Evolutionary conservation across 202 grass and related monocot genomes (phyloP), one percentile per base, ranked within the genome.

Genomic region (Elaeis oleifera): DNA sequence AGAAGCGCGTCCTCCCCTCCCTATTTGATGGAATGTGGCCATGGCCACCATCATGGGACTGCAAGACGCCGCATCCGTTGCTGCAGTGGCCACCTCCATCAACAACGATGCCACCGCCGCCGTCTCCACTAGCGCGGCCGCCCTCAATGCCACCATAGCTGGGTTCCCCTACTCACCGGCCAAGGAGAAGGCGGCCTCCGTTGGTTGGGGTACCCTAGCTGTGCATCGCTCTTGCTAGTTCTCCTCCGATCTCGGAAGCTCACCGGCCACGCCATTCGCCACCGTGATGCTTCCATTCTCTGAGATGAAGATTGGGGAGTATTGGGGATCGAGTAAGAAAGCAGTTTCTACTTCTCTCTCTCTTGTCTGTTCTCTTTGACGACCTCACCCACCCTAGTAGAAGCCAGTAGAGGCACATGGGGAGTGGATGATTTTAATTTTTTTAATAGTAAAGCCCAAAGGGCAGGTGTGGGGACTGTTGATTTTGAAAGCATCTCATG

Each of bases 141-240:
- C 29, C 24, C 6, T 6, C 50, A 23, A 5, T 15, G 50, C 3
- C 64, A 3, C 27, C 24, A 24, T 11, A 23, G 22, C 5, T 50
- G 23, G 8, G 5, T 49, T 54, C 4, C 64, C 50, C 6, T 32
- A 53, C 64, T 67, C 64, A 4, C 23, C 25, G 64, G 64, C 64
- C 3, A 67, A 67, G 64, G 7, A 52, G 64, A 67, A 67, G 64
- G 50, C 64, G 16, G 64, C 50, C 5, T 14, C 64, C 16, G 64
- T 3, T 50, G 64, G 23, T n/a, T 49, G 50, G 17, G 50, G 1
- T 54, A 16, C 24, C 18, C 50, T 11, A 15, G 18, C 59, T 16
- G 15, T 27, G 14, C 48, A 20, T n/a, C 49, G 20, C 5, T 27
- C 15, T 21, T 21, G 21, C 5, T 52, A 3, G 48, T 65, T 32